A percentile compares a stretch with the other conserved stretches of the same genome.
Evolutionary conservation across 371 early-diverging fungal species (phyloP).

Genomic region (Rhizopus delemar): DNA sequence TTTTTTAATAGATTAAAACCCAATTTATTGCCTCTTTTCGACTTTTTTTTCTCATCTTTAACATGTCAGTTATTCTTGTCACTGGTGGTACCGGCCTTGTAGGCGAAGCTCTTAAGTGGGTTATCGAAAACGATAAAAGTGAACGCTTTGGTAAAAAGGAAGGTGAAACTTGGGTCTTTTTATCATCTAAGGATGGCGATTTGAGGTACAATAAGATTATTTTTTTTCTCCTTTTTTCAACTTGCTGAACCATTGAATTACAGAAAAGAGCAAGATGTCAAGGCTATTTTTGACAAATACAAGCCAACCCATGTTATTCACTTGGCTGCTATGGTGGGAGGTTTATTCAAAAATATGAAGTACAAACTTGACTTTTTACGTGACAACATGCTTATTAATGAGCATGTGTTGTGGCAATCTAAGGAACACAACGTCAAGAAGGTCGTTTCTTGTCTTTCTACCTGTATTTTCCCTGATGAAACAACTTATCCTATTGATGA

Average conservation of each 20-base stretch:
- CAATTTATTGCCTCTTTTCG: not conserved
- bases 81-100: conserved; percentile 84
- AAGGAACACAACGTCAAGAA: conserved; percentile 74
- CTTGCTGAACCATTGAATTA: not conserved
- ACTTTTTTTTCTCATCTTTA: conserved; percentile 6
- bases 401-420: conserved; percentile 72
- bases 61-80: conserved; percentile 61
- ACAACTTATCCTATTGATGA: conserved; percentile 88
- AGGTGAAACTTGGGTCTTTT: conserved; percentile 79
- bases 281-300: conserved; percentile 75
- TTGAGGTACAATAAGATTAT: conserved; percentile 57
- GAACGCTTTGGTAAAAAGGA: conserved; percentile 61
- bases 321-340: conserved; percentile 87
- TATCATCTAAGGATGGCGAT: conserved; percentile 81
- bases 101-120: conserved; percentile 77
- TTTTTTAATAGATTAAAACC: conserved; percentile 1
- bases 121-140: conserved; percentile 64
- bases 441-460: conserved; percentile 85
- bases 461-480: conserved; percentile 88
- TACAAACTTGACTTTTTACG: conserved; percentile 79
- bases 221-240: not conserved
- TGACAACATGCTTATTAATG: conserved; percentile 83
- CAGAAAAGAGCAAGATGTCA: conserved; percentile 65
- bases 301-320: conserved; percentile 84
- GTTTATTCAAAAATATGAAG: conserved; percentile 86